phyloP scores from a whole-genome alignment of 257 asterid genomes.

The Solanum habrochaites region DNA sequence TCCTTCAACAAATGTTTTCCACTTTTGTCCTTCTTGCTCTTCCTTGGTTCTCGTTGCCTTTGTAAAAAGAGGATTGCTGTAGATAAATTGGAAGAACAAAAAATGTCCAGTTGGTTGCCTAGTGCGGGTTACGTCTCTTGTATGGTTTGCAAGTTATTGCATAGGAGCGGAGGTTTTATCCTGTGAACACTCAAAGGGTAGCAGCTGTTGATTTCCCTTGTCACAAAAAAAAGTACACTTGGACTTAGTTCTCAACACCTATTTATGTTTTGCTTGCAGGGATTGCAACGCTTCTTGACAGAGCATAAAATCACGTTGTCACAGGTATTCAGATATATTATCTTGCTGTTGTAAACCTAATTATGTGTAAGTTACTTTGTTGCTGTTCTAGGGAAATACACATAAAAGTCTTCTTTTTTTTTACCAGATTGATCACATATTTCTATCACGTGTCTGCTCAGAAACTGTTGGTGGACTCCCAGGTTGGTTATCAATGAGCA shows the following conservation, averaged over 20 bases:
- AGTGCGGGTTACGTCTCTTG: neutral
- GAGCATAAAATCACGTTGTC: neutral
- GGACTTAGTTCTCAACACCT: neutral
- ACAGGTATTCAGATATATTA: neutral
- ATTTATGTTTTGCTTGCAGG: neutral
- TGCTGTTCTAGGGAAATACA: neutral
- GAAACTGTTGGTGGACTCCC: neutral
- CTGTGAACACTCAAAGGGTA: neutral
- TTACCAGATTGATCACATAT: neutral
- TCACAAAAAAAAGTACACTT: neutral
- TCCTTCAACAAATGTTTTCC: neutral
- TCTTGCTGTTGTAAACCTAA: neutral
- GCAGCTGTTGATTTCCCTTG: neutral
- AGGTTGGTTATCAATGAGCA: neutral
- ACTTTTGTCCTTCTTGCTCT: neutral
- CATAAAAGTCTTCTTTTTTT: too few species aligned
- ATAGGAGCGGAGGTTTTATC: neutral
- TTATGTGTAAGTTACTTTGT: neutral
- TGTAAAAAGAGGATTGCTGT: neutral
- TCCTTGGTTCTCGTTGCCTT: neutral
- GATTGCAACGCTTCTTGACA: neutral
- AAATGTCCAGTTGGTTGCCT: neutral
- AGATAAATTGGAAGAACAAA: neutral
- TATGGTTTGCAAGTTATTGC: neutral
- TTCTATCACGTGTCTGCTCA: neutral